phyloP scores from a whole-genome alignment of 177 flowering plant genomes.

The Telopea speciosissima region DNA sequence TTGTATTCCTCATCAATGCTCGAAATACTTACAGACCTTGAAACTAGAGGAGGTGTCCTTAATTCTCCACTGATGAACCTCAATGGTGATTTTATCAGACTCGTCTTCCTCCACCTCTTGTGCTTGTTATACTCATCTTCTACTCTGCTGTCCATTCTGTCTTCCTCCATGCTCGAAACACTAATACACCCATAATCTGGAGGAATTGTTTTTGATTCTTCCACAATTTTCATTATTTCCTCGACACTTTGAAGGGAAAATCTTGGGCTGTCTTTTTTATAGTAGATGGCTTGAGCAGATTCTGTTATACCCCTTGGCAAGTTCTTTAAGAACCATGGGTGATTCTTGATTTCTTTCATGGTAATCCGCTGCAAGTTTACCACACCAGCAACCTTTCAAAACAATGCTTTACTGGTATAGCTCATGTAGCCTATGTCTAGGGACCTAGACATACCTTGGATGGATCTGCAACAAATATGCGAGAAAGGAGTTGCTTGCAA shows the following conservation, averaged over 20 bases:
- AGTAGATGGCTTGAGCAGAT: conserved; percentile 38
- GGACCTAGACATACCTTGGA: conserved; percentile 33
- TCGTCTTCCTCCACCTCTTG: conserved; percentile 33
- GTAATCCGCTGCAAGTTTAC: conserved; percentile 39
- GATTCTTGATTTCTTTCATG: conserved; percentile 49
- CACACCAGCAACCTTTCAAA: no score
- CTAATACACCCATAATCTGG: conserved; percentile 25
- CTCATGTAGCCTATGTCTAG: no score
- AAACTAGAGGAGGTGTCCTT: conserved; percentile 33
- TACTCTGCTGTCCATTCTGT: conserved; percentile 16
- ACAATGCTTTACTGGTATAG: no score
- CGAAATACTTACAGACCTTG: conserved; percentile 33
- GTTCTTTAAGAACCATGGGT: conserved; percentile 68
- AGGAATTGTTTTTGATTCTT: conserved; percentile 45
- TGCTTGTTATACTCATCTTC: conserved; percentile 23
- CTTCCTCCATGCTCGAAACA: conserved; percentile 39
- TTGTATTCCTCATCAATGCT: conserved; percentile 26
- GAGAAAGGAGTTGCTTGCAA: conserved; percentile 38
- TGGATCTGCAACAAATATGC: conserved; percentile 41
- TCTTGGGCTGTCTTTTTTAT: conserved; percentile 41
- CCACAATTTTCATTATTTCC: conserved; percentile 57
- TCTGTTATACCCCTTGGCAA: conserved; percentile 52
- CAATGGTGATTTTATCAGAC: conserved; percentile 35
- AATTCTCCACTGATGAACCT: conserved; percentile 4
- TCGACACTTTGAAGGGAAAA: conserved; percentile 48